phyloP scores from a whole-genome alignment of 2,329 filamentous ascomycete genomes.

The Meredithiella fracta region DNA sequence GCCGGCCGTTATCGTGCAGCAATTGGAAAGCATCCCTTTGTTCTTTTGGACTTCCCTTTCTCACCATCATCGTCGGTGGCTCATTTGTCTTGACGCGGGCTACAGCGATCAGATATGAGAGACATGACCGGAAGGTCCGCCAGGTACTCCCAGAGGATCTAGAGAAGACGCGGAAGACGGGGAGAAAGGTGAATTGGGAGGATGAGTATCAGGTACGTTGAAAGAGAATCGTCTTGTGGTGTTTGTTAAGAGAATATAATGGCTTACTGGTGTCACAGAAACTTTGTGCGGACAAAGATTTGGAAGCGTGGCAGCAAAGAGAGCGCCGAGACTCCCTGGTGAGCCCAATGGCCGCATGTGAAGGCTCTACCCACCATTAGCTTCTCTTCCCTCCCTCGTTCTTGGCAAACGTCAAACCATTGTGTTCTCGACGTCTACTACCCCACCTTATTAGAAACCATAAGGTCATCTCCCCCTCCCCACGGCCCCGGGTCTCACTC shows the following conservation, averaged over 20 bases:
- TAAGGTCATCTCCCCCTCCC: too few species aligned
- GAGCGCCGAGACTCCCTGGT: constrained; percentile 74
- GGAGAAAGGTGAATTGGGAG: constrained; percentile 58
- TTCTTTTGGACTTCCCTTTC: constrained; percentile 90
- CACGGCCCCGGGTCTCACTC: too few species aligned
- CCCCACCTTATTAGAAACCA: too few species aligned
- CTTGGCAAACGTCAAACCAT: too few species aligned
- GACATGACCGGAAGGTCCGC: constrained; percentile 75
- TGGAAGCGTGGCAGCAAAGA: constrained; percentile 96
- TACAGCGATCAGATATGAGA: constrained; percentile 84
- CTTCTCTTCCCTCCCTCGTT: too few species aligned
- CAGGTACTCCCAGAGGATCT: constrained; percentile 76
- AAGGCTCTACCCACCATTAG: not conserved
- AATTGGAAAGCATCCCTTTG: constrained; percentile 68
- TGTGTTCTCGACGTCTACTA: too few species aligned
- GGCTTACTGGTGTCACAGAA: constrained; percentile 7
- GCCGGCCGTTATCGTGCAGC: constrained; percentile 60
- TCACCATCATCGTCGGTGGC: constrained; percentile 74
- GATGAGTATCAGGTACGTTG: constrained; percentile 72
- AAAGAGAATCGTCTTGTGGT: not conserved
- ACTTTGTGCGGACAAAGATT: constrained; percentile 49
- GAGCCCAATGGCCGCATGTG: constrained; percentile 72
- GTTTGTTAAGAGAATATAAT: not conserved
- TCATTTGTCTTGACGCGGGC: constrained; percentile 91
- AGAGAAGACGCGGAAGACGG: constrained; percentile 57